Evolutionary conservation across 1,139 yeast species (phyloP), one percentile per base, ranked within the genome.

Genomic region (Debaryomyces sp.): DNA sequence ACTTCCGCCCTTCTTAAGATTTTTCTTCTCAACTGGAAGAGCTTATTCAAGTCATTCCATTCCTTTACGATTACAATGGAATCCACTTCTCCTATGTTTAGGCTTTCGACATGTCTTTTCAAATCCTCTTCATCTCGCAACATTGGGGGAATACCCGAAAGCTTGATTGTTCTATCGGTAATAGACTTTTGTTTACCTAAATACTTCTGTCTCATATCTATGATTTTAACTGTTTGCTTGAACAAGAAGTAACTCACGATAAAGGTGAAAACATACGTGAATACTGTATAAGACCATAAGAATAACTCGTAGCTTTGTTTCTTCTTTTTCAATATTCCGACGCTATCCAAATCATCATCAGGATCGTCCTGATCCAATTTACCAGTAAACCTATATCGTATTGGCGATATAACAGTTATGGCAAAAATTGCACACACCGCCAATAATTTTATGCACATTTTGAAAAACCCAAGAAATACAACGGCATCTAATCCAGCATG

Each of bases 401-500:
- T 75, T 0, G 97, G 96, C 12, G 90, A 84, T 36, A 89, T 81
- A 18, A 89, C 75, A 21, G 81, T 71, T 21, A 86, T 62, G 1
- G 94, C 92, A 48, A 87, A 77, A 1, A 86, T 54, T 1, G 87
- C 75, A 60, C 89, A 80, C 1, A 79, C 69, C 6, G 78, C 65
- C 26, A 89, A 70, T 33, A 85, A 76, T 59, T 80, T 80, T 50
- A 89, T 85, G 35, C 91, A 81, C 85, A 88, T 85, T 54, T 82
- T 80, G 75, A 89, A 90, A 65, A 89, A 89, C 13, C 88, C 86
- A 26, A 89, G 70, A 59, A 86, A 89, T 47, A 92, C 97, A 67
- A 81, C 91, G 0, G 98, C 97, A 68, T 94, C 99, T 39, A 94
- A 71, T 0, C 99, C 99, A 1, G 97, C 97, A 61, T 86, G 87